A percentile compares a stretch with the other conserved stretches of the same genome.
Evolutionary conservation across 257 asterid genomes (phyloP).

Genomic region (Solanum ossicruentum): DNA sequence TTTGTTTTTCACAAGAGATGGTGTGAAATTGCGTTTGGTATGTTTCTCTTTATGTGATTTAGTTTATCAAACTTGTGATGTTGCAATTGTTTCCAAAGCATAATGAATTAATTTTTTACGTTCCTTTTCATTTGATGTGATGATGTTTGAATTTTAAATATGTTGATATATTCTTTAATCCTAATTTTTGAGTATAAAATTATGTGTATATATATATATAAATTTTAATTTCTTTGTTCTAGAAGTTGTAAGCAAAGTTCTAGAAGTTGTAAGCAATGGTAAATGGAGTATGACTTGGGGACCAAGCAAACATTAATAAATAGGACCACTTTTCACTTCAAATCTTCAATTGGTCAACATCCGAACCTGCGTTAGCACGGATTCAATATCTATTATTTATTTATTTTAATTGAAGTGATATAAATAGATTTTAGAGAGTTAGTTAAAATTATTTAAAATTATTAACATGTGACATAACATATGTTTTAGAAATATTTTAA

Average conservation of each 20-base stretch:
- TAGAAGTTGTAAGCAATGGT: neutral
- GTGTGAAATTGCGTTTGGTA: neutral
- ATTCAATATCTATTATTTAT: too few relatives aligned
- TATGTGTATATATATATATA: too few relatives aligned
- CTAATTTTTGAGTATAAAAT: neutral
- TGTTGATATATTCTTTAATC: too few relatives aligned
- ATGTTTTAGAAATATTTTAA: too few relatives aligned
- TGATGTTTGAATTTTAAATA: too few relatives aligned
- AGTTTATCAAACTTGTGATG: neutral
- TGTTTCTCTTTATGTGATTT: neutral
- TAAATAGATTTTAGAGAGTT: too few relatives aligned
- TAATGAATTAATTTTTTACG: neutral
- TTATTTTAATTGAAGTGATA: too few relatives aligned
- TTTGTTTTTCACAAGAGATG: fast-evolving
- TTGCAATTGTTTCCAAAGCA: neutral
- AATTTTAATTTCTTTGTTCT: too few relatives aligned
- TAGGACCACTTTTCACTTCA: neutral
- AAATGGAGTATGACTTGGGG: neutral
- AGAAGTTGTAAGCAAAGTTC: neutral
- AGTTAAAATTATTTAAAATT: too few relatives aligned
- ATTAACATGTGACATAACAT: too few relatives aligned
- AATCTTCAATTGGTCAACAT: too few relatives aligned
- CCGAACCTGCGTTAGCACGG: too few relatives aligned
- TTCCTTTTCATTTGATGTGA: neutral
- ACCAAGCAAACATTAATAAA: neutral